Percentiles rank a stretch among this genome's conserved stretches.
Conservation (phyloP, 345 rosid species). For the Eucalyptus camaldulensis region DNA sequence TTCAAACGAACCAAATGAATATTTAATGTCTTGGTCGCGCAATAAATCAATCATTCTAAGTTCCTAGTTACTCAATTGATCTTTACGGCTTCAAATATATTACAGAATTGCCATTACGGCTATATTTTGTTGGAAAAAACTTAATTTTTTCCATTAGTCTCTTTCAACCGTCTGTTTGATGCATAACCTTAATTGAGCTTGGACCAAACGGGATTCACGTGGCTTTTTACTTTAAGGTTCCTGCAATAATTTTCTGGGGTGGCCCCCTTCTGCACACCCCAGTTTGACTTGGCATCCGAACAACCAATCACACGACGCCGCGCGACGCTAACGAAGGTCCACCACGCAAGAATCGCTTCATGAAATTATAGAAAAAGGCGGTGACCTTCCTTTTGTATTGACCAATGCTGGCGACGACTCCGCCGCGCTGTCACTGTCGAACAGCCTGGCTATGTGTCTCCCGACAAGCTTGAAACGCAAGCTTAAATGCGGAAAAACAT, state of each 20-base stretch:
- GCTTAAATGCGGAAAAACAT: neutral
- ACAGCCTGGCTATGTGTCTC: neutral
- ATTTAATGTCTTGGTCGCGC: rapidly evolving
- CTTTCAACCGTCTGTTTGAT: neutral
- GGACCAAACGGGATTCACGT: neutral
- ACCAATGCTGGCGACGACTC: neutral
- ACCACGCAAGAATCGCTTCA: neutral
- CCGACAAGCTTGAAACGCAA: neutral
- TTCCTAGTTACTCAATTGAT: neutral
- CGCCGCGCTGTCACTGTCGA: neutral
- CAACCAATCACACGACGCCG: neutral
- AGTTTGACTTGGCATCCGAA: neutral
- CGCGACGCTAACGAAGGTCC: neutral
- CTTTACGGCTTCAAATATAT: neutral
- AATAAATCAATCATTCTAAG: neutral
- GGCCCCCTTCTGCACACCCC: neutral
- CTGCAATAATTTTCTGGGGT: neutral
- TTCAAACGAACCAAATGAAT: neutral
- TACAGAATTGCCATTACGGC: neutral
- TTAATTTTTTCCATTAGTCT: neutral
- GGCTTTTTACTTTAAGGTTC: neutral
- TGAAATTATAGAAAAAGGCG: neutral
- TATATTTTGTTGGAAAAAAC: neutral
- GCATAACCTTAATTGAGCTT: neutral
- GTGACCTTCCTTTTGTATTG: neutral